Evolutionary conservation across 1,139 yeast species (phyloP), one percentile per base, ranked within the genome.

Genomic region (Pichia sp.): DNA sequence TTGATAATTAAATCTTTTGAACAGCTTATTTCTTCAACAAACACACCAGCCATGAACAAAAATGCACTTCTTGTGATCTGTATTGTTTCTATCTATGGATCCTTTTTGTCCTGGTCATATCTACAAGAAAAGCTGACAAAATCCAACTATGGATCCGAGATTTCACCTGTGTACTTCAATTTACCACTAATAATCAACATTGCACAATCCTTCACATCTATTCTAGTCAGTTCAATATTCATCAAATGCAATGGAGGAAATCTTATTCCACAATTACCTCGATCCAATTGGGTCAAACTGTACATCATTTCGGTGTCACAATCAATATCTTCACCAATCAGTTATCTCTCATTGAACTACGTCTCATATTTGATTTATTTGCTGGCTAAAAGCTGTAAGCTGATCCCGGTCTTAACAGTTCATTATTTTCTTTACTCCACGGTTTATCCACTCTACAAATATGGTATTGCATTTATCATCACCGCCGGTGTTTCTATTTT

Each of bases 321-420:
- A 54, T 80, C 95, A 38, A 58, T 88, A 28, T 80, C 97, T 0
- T 75, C 92, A 1, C 97, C 97, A 3, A 64, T 85, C 54, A 85
- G 95, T 35, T 75, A 85, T 63, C 69, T 80, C 49, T 79, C 95
- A 10, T 68, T 92, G 51, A 71, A 75, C 44, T 87, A 92, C 59
- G 94, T 92, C 39, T 95, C 87, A 60, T 92, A 86, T 60, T 69
- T 92, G 58, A 84, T 95, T 0, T 82, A 78, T 55, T 73, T 92
- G 53, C 72, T 92, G 50, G 95, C 97, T 36, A 92, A 92, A 61
- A 84, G 95, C 43, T 92, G 98, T 62, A 92, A 92, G 59, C 72
- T 92, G 61, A 78, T 92, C 33, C 99, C 99, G 0, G 95, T 90
- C 28, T 81, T 92, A 84, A 62, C 85, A 34, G 83, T 92, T 3